Conservation (phyloP, 2,329 filamentous ascomycete species). For the Aspergillus pseudoterreus region DNA sequence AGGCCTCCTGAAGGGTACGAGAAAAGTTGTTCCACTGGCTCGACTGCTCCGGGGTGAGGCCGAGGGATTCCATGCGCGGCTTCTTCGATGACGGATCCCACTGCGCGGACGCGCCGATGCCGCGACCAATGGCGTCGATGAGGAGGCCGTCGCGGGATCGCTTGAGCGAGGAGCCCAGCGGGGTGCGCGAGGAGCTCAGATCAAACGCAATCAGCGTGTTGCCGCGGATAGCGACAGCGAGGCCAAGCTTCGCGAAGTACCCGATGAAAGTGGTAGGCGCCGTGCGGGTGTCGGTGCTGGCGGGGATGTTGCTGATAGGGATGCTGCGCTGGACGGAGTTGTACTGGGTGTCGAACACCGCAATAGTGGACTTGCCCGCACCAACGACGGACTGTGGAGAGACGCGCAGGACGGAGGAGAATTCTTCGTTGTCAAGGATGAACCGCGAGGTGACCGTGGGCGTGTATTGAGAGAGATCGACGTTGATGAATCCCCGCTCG, state of each 20-base stretch:
- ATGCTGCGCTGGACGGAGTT: slow-evolving; percentile 44
- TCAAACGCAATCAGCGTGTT: slow-evolving; percentile 45
- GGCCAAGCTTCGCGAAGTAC: slow-evolving; percentile 43
- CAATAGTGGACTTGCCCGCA: slow-evolving; percentile 39
- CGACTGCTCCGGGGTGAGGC: slow-evolving; percentile 30
- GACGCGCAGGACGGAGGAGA: slow-evolving; percentile 42
- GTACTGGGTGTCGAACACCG: slow-evolving; percentile 46
- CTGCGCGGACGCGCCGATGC: slow-evolving; percentile 31
- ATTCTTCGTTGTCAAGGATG: slow-evolving; percentile 32
- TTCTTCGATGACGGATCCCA: slow-evolving; percentile 29
- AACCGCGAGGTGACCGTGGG: slow-evolving; percentile 37
- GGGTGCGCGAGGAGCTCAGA: slow-evolving; percentile 30
- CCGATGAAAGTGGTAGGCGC: slow-evolving; percentile 36
- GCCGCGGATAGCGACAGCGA: slow-evolving; percentile 40
- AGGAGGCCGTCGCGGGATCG: slow-evolving; percentile 38
- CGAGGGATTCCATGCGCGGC: slow-evolving; percentile 28
- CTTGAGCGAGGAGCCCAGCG: slow-evolving; percentile 31
- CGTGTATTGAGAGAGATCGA: slow-evolving; percentile 42
- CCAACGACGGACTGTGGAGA: slow-evolving; percentile 42
- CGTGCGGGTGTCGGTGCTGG: slow-evolving; percentile 18
- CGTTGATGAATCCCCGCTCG: slow-evolving; percentile 37
- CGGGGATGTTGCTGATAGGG: slow-evolving; percentile 28
- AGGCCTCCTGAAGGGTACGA: slow-evolving; percentile 24
- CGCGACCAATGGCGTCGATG: slow-evolving; percentile 42
- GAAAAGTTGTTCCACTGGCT: slow-evolving; percentile 34